These are phyloP conservation scores for Fraxinus greggii DNA, from an alignment of 305 asterid genomes.

Conservation along the genomic window DNA sequence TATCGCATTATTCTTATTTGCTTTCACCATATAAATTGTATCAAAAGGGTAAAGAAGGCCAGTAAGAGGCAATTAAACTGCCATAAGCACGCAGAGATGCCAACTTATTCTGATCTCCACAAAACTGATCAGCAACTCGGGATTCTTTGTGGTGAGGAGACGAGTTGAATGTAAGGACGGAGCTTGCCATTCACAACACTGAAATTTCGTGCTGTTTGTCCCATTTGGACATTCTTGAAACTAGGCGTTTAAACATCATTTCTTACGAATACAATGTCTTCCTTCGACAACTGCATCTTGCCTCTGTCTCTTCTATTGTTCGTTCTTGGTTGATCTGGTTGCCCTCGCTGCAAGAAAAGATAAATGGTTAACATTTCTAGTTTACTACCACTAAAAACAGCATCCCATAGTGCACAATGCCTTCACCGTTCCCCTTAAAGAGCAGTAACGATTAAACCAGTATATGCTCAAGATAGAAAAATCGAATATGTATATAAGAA, in stretches of 20 bases:
- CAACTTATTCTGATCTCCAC: slow-evolving; percentile 1
- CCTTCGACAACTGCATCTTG: slow-evolving; percentile 61
- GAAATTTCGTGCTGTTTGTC: background rate
- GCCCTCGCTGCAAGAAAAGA: slow-evolving; percentile 52
- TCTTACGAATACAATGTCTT: slow-evolving; percentile 49
- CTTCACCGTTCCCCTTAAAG: background rate
- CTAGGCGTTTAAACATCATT: slow-evolving; percentile 19
- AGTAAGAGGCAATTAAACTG: background rate
- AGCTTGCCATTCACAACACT: background rate
- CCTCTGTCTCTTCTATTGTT: slow-evolving; percentile 54
- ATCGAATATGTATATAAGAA: background rate
- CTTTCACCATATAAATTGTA: background rate
- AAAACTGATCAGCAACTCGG: background rate
- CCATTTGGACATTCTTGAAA: background rate
- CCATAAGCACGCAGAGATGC: background rate
- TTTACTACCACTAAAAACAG: background rate
- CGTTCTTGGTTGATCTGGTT: slow-evolving; percentile 43
- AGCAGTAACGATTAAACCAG: background rate
- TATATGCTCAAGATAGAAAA: background rate
- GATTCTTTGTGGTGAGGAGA: background rate
- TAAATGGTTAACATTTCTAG: background rate
- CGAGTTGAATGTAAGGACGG: background rate
- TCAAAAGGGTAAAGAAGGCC: background rate
- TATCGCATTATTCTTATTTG: background rate
- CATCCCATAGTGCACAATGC: background rate